These are phyloP conservation scores for Ustilago hordei DNA, from an alignment of 1,284 basidiomycete species.

Conservation along the genomic window DNA sequence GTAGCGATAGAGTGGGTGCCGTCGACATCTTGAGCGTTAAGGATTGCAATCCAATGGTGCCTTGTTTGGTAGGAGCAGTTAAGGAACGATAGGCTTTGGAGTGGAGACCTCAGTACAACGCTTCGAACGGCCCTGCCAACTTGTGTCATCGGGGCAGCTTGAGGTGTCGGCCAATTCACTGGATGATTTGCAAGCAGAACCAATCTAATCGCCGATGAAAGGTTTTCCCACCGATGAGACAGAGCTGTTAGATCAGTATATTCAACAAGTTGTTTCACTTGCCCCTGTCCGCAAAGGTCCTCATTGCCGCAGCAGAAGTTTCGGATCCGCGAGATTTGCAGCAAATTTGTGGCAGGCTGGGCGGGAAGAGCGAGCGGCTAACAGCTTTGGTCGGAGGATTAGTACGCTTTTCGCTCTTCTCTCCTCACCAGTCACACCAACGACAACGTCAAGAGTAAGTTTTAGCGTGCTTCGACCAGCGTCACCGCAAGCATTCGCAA, in stretches of 20 bases:
- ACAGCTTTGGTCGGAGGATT: constrained; percentile 1
- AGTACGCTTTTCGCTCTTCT: constrained; percentile 4
- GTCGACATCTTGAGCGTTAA: constrained; percentile 27
- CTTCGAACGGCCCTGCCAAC: background rate
- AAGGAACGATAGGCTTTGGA: background rate
- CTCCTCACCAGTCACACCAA: constrained; percentile 35
- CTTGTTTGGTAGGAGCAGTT: background rate
- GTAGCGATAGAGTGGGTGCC: constrained; percentile 40
- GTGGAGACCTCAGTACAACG: background rate
- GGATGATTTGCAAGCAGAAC: background rate
- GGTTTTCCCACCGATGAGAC: background rate
- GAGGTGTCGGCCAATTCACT: constrained; percentile 16
- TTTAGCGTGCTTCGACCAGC: background rate
- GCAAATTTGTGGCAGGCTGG: background rate
- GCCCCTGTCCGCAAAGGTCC: background rate
- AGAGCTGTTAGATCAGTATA: no score
- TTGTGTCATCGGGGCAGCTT: constrained; percentile 1
- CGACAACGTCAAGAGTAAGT: constrained; percentile 31
- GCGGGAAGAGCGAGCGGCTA: constrained; percentile 2
- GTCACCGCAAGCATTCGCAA: background rate
- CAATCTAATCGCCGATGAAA: background rate
- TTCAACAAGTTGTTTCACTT: constrained; percentile 3
- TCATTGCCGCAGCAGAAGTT: constrained; percentile 34
- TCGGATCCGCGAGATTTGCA: constrained; percentile 29
- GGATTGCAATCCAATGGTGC: background rate